Evolutionary conservation across 116 monocot genomes (phyloP), one percentile per base, ranked within the genome.

Genomic region (Dioscorea cayenensis): DNA sequence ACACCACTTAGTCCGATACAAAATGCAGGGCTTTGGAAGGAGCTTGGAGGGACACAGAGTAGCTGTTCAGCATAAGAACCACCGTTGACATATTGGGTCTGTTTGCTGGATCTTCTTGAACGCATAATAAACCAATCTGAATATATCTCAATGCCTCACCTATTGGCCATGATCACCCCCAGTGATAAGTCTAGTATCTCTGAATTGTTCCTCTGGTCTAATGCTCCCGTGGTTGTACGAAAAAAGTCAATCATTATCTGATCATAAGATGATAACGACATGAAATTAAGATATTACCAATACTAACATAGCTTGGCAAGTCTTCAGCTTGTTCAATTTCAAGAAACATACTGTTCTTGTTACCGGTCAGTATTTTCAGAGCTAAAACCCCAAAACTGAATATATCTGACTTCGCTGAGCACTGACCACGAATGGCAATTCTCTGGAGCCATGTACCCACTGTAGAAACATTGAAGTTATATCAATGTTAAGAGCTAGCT

Each of bases 371-470:
- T 23, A 72, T 60, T 35, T 72, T 60, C 61, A 72, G 29, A 2
- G 23, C 36, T 25, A 72, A 20, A 27, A 72, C 62, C 3, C 72
- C 72, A 22, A 72, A 72, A 35, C 72, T 72, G 21, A n/a, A 72
- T 29, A 61, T 35, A 61, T 72, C 72, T 35, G 60, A 60, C n/a
- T 61, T 72, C 0, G 29, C 18, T 14, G 72, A 72, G 37, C 17
- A 36, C 36, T 10, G 6, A 14, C 72, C 72, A 7, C 59, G 7
- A 5, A 21, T 61, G 7, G 16, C 35, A 29, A 29, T 72, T 62
- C 60, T 72, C 72, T 19, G 72, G 72, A 20, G 72, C 72, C 72
- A 72, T 72, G 20, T 72, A 72, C 11, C 60, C 72, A 62, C 72
- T 72, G 59, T 16, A 59, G 18, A 32, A 19, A 11, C 19, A 59